Conservation (phyloP, 2,329 filamentous ascomycete species). For the Ophiosphaerella narmari region DNA sequence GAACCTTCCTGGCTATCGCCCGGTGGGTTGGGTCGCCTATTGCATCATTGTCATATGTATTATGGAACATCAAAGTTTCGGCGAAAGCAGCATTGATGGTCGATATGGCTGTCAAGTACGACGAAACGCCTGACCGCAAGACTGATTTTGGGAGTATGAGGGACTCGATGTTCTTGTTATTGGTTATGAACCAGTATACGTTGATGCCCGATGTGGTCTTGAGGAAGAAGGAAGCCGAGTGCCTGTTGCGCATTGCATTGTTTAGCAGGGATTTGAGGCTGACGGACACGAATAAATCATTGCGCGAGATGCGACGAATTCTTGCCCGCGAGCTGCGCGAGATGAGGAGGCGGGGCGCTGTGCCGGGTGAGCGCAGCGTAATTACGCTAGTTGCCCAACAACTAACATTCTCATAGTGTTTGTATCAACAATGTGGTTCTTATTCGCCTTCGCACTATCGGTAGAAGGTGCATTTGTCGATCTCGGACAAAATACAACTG, state of each 20-base stretch:
- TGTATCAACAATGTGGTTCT: slow-evolving; percentile 51
- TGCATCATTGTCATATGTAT: slow-evolving; percentile 42
- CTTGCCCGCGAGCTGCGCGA: slow-evolving; percentile 49
- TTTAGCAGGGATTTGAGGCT: slow-evolving; percentile 48
- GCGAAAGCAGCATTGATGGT: slow-evolving; percentile 48
- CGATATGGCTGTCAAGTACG: slow-evolving; percentile 45
- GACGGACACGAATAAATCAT: slow-evolving; percentile 28
- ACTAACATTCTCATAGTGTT: slow-evolving; percentile 32
- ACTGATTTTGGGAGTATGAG: slow-evolving; percentile 46
- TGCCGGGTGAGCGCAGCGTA: slow-evolving; percentile 28
- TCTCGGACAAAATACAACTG: slow-evolving; percentile 48
- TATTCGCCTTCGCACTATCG: slow-evolving; percentile 44
- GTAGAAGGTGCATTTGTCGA: slow-evolving; percentile 44
- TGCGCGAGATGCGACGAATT: slow-evolving; percentile 41
- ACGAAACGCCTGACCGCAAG: slow-evolving; percentile 28
- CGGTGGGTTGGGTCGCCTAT: slow-evolving; percentile 48
- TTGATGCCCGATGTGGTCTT: slow-evolving; percentile 35
- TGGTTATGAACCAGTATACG: slow-evolving; percentile 53
- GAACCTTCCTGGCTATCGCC: slow-evolving; percentile 44
- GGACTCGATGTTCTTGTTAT: slow-evolving; percentile 53
- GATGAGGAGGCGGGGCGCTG: slow-evolving; percentile 48
- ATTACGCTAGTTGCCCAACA: too few relatives aligned
- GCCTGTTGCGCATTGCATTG: slow-evolving; percentile 46
- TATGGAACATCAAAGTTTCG: slow-evolving; percentile 50
- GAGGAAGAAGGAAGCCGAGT: slow-evolving; percentile 42